Evolutionary conservation across 306 rosid genomes (phyloP).

Genomic region (Pterocarpus santalinus): DNA sequence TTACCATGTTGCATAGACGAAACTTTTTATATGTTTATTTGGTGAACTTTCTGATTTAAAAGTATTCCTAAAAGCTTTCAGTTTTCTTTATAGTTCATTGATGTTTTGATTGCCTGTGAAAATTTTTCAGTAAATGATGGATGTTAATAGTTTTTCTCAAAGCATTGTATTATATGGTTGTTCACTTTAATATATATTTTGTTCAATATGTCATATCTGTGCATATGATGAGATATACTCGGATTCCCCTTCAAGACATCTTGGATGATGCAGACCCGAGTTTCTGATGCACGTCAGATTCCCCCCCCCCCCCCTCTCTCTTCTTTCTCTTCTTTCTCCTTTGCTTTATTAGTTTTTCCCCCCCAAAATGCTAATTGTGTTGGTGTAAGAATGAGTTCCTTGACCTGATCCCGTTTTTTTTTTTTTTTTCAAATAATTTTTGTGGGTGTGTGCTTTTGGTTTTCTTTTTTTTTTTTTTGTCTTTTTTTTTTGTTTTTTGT

Average conservation of each 20-base stretch:
- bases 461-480: background rate
- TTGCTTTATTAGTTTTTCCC: no score
- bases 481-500: no score
- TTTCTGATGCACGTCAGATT: conserved; percentile 57
- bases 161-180: background rate
- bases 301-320: background rate
- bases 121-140: background rate
- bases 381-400: background rate
- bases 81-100: background rate
- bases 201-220: background rate
- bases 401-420: no score
- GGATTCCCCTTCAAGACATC: conserved; percentile 80
- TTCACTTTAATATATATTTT: background rate
- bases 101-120: background rate
- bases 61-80: background rate
- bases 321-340: background rate
- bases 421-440: no score
- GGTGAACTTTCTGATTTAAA: background rate
- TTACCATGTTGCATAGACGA: background rate
- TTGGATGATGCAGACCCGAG: conserved; percentile 77
- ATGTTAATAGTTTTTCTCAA: background rate
- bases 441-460: background rate
- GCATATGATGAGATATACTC: conserved; percentile 67
- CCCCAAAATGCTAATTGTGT: background rate
- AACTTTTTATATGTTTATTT: background rate